Evolutionary conservation across 768 basidiomycete genomes (phyloP).

Genomic region (Rossbeevera mucosa): DNA sequence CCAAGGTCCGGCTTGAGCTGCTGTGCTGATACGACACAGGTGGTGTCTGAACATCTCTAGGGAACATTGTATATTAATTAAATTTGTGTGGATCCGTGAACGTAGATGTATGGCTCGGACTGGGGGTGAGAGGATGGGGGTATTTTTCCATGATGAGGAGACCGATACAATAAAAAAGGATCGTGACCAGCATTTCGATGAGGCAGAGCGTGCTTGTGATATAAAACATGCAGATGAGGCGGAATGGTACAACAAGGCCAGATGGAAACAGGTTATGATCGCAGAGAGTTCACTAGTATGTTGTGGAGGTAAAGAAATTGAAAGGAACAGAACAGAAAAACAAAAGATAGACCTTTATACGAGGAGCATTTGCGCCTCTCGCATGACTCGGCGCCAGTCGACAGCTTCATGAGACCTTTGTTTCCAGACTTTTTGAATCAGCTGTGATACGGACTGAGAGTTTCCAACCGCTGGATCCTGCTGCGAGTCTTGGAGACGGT

Average conservation of each 20-base stretch:
- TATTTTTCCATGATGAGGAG: constrained; percentile 18
- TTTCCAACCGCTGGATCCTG: constrained; percentile 59
- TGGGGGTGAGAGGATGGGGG: constrained; percentile 11
- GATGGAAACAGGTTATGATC: background rate
- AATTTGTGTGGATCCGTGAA: background rate
- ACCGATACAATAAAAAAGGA: constrained; percentile 11
- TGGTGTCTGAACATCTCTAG: background rate
- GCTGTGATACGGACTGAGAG: constrained; percentile 45
- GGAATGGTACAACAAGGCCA: constrained; percentile 10
- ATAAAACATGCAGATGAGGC: constrained; percentile 9
- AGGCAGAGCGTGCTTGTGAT: constrained; percentile 3
- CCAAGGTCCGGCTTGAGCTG: background rate
- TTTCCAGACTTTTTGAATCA: constrained; percentile 61
- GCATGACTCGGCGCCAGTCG: constrained; percentile 59
- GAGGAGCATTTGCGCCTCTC: constrained; percentile 49
- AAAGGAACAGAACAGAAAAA: background rate
- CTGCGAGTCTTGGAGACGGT: constrained; percentile 45
- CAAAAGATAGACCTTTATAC: constrained; percentile 37
- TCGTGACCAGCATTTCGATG: constrained; percentile 21
- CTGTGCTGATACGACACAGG: background rate
- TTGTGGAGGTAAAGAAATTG: background rate
- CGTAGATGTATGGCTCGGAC: constrained; percentile 14
- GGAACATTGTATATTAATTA: background rate
- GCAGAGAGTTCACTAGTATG: constrained; percentile 3
- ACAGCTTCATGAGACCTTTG: constrained; percentile 40